Conservation (phyloP, 371 early-diverging fungal species). For the Mortierella polycephala region DNA sequence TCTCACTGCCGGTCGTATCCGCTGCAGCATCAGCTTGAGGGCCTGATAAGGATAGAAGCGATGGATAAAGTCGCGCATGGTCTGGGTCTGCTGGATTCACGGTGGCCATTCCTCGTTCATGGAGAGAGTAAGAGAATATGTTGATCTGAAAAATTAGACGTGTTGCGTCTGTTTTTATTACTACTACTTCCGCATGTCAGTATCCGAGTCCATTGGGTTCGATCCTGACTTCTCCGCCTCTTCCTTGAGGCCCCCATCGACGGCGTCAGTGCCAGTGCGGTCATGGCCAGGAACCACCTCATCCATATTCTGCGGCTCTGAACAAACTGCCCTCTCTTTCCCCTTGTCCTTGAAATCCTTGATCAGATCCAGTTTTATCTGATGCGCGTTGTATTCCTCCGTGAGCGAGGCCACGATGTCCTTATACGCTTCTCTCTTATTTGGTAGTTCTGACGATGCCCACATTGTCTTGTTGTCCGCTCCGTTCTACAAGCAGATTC, state of each 20-base stretch:
- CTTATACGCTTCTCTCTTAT: slow-evolving; percentile 35
- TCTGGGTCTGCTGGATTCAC: too few relatives aligned
- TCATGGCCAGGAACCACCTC: too few relatives aligned
- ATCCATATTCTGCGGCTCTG: too few relatives aligned
- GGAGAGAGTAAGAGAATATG: too few relatives aligned
- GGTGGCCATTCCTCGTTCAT: too few relatives aligned
- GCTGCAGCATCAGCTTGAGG: slow-evolving; percentile 30
- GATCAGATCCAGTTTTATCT: slow-evolving; percentile 21
- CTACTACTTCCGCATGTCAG: too few relatives aligned
- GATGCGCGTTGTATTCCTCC: slow-evolving; percentile 25
- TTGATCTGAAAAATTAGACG: too few relatives aligned
- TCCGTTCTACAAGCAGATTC: slow-evolving; percentile 12
- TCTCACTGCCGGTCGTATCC: neutral
- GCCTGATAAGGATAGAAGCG: slow-evolving; percentile 48
- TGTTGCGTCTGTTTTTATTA: too few relatives aligned
- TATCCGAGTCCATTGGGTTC: too few relatives aligned
- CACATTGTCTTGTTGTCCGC: slow-evolving; percentile 32
- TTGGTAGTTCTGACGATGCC: slow-evolving; percentile 26
- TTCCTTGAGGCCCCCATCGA: too few relatives aligned
- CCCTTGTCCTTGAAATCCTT: slow-evolving; percentile 30
- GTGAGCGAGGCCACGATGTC: slow-evolving; percentile 24
- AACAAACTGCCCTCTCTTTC: neutral
- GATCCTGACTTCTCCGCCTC: too few relatives aligned
- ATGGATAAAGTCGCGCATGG: slow-evolving; percentile 48
- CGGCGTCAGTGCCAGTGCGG: too few relatives aligned